Conservation (phyloP, 2,329 filamentous ascomycete species). For the Clarireedia sp. region DNA sequence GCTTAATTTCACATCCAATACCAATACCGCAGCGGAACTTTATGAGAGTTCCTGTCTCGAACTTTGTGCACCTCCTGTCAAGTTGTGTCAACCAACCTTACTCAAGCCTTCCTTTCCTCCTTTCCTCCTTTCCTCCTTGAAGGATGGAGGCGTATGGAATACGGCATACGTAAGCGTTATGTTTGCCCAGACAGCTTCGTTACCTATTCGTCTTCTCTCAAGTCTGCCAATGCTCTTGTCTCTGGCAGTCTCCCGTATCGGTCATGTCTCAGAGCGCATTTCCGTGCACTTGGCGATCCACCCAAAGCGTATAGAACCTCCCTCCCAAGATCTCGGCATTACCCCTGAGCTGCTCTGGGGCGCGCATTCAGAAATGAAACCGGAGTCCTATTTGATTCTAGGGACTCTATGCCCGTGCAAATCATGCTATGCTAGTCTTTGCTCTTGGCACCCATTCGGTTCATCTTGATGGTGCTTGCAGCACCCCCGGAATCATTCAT, state of each 20-base stretch:
- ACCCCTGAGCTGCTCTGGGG: not conserved
- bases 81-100: too few relatives aligned
- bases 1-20: too few relatives aligned
- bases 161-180: too few relatives aligned
- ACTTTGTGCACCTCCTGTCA: too few relatives aligned
- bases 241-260: not conserved
- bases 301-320: constrained; percentile 3
- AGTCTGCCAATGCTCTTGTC: not conserved
- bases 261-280: constrained; percentile 4
- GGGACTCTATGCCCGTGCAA: not conserved
- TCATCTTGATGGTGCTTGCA: not conserved
- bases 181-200: too few relatives aligned
- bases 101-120: too few relatives aligned
- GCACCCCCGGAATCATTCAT: not conserved
- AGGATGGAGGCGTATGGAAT: too few relatives aligned
- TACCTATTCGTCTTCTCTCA: too few relatives aligned
- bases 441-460: not conserved
- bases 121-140: too few relatives aligned
- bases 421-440: not conserved
- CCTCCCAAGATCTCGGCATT: constrained; percentile 9
- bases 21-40: too few relatives aligned
- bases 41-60: too few relatives aligned
- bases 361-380: not conserved
- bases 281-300: constrained; percentile 10
- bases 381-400: not conserved